Evolutionary conservation across 2,329 filamentous ascomycete genomes (phyloP).

Genomic region (Myotisia sp.): DNA sequence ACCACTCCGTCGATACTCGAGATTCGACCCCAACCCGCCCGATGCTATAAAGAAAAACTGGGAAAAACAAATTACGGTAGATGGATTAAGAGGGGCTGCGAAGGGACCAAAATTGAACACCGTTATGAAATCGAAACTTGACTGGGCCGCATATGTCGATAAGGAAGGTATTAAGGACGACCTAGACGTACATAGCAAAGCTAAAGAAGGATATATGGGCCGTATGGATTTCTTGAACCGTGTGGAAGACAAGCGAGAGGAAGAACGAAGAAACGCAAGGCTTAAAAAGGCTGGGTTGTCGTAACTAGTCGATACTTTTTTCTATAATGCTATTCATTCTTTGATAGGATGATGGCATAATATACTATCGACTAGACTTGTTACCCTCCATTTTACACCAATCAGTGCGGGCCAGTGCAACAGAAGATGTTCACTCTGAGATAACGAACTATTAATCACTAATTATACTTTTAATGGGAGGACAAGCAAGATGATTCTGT

Average conservation of each 20-base stretch:
- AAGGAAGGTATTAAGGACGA: conserved; percentile 47
- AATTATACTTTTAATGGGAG: neutral
- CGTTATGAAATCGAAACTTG: conserved; percentile 50
- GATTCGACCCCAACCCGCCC: conserved; percentile 35
- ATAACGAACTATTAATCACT: too few species aligned
- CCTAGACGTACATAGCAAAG: conserved; percentile 46
- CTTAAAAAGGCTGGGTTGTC: conserved; percentile 5
- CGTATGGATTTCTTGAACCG: conserved; percentile 49
- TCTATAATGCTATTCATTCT: too few species aligned
- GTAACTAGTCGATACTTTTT: too few species aligned
- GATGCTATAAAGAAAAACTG: conserved; percentile 30
- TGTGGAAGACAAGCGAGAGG: conserved; percentile 42
- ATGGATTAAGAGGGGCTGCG: conserved; percentile 12
- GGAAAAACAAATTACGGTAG: conserved; percentile 21
- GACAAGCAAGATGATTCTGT: neutral
- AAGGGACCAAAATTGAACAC: conserved; percentile 48
- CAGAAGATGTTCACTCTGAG: too few species aligned
- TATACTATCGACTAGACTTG: too few species aligned
- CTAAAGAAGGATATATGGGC: conserved; percentile 46
- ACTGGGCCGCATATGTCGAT: conserved; percentile 52
- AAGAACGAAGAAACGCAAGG: conserved; percentile 35
- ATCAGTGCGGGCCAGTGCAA: too few species aligned
- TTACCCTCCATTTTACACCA: too few species aligned
- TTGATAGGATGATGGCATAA: too few species aligned
- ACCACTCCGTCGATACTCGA: conserved; percentile 30